Evolutionary conservation across 1,284 basidiomycete species (phyloP), one percentile per base, ranked within the genome.

Genomic region (Ceratobasidium sp.): DNA sequence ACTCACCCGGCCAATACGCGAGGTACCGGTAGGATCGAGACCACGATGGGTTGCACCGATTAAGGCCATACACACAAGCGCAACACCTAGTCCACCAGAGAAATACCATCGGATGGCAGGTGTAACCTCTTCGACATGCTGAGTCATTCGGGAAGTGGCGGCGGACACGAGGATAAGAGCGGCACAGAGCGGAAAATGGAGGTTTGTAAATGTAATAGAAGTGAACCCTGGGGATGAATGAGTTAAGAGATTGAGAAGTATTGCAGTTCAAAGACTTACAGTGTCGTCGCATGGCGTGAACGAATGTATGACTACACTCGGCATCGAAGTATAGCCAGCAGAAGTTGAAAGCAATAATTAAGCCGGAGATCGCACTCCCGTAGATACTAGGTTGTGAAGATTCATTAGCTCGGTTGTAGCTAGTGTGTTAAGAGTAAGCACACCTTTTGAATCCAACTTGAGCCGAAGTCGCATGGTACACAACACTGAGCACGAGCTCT

Each of bases 291-390:
- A 85, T 80, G 15, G 84, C 84, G 71, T 86, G 84, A 42, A 83
- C 79, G 61, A 84, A 85, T 61, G 81, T 82, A 80, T 35, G 80
- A 76, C 42, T 82, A 65, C 74, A 81, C 60, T 82, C 83, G 53
- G 45, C 63, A 60, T 66, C 77, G n/a, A 82, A 84, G 71, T 80
- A 85, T 71, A 86, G 76, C 82, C 84, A 85, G 77, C 84, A 84
- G 39, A 85, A 71, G 11, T 83, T 83, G 82, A 84, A 86, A 0
- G 85, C 85, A 6, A 84, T 80, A 80, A 86, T 83, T 47, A 86
- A 81, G 8, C 83, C 82, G 13, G 85, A 77, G 2, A 82, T 78
- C 0, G 84, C 82, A 42, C 82, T 82, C 1, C 84, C 84, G 54
- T 81, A 85, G 76, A 80, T 82, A 39, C 81, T 82, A 75, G 33